Conservation (phyloP, 1,284 basidiomycete genomes). For the Cryptococcus hybrid region DNA sequence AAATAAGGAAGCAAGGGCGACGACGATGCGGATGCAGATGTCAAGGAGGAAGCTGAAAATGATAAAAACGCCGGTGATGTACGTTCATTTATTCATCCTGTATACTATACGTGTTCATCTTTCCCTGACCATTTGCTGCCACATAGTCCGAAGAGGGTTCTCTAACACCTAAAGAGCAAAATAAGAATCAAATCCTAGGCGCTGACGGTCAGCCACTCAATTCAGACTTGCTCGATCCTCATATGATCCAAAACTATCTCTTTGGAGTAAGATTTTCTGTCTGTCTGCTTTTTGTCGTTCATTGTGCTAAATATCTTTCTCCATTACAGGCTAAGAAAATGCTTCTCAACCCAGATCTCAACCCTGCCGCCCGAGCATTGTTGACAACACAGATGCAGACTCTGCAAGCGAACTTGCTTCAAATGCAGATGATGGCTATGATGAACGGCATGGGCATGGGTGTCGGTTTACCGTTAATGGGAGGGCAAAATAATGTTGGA, state of each 20-base stretch:
- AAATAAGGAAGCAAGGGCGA: conserved; percentile 18
- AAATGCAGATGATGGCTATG: conserved; percentile 42
- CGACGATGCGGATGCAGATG: too few relatives aligned
- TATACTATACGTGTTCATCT: too few relatives aligned
- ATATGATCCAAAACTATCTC: conserved; percentile 28
- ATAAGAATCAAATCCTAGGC: conserved; percentile 13
- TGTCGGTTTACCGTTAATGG: conserved; percentile 6
- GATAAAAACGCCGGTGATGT: not conserved
- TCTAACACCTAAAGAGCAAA: conserved; percentile 8
- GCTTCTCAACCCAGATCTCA: conserved; percentile 17
- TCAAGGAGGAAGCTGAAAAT: not conserved
- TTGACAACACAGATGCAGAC: conserved; percentile 32
- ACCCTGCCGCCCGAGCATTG: conserved; percentile 7
- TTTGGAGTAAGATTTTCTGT: conserved; percentile 20
- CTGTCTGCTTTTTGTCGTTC: not conserved
- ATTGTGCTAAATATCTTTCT: not conserved
- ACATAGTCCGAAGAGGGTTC: conserved; percentile 17
- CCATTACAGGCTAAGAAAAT: conserved; percentile 32
- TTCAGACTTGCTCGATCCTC: conserved; percentile 27
- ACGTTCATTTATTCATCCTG: too few relatives aligned
- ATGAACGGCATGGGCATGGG: conserved; percentile 25
- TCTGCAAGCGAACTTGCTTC: conserved; percentile 35
- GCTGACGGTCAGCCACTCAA: conserved; percentile 14
- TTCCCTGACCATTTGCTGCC: conserved; percentile 3
- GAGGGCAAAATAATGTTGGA: not conserved